These are phyloP conservation scores for Lyophyllum decastes DNA, from an alignment of 768 basidiomycete genomes.

Conservation along the genomic window DNA sequence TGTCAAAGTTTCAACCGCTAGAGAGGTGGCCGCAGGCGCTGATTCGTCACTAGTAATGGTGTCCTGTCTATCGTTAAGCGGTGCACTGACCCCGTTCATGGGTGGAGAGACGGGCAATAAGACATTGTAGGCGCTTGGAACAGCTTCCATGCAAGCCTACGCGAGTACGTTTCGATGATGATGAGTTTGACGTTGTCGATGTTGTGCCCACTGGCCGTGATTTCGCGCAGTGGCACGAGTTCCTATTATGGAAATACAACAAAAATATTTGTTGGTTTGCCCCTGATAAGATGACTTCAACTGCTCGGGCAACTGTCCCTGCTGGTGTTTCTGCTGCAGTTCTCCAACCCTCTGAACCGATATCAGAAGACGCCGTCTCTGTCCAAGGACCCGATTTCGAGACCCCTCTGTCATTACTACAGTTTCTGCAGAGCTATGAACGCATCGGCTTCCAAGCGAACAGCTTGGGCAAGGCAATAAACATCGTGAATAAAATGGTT, in stretches of 20 bases:
- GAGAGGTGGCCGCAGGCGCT: conserved; percentile 1
- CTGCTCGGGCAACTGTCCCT: conserved; percentile 39
- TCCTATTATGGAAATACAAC: conserved; percentile 14
- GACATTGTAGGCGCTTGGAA: conserved; percentile 20
- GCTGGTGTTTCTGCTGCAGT: conserved; percentile 71
- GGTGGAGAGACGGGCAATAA: conserved; percentile 26
- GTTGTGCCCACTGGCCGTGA: conserved; percentile 5
- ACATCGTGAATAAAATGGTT: conserved; percentile 94
- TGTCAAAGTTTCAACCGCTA: not conserved
- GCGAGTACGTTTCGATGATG: conserved; percentile 9
- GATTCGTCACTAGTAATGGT: conserved; percentile 8
- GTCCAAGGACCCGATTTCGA: conserved; percentile 92
- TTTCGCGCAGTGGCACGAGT: conserved; percentile 1
- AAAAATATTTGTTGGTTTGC: conserved; percentile 2
- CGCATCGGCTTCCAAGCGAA: conserved; percentile 98
- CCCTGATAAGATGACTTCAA: conserved; percentile 13
- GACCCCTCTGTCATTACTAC: conserved; percentile 59
- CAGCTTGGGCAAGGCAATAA: conserved; percentile 83
- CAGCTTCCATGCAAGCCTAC: conserved; percentile 20
- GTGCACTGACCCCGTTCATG: not conserved
- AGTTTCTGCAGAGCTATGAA: conserved; percentile 78
- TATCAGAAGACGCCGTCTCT: conserved; percentile 62
- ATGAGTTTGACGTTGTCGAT: conserved; percentile 12
- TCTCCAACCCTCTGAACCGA: conserved; percentile 71
- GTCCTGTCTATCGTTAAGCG: conserved; percentile 3